Base-by-base conservation (phyloP, 1,284 basidiomycete species). In the Cryptococcus sp. region DNA sequence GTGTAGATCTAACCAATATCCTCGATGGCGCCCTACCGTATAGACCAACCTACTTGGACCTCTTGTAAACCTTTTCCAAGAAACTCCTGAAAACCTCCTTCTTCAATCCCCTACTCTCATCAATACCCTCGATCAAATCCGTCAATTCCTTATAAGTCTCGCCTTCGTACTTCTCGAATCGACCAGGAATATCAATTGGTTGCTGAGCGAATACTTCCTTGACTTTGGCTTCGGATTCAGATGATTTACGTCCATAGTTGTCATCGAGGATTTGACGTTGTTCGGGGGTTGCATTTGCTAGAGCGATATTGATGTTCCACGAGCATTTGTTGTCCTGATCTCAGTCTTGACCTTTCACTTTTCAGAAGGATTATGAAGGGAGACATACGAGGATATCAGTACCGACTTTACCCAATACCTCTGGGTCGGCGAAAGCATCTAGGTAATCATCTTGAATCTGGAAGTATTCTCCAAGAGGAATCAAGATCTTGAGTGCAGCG, bases 381-480 rank as follows among this genome's bases (percentile, higher is more conserved):
- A 61, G 52, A 73, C 85, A 57, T 61, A 90, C 88, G 53, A 96
- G 76, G 67, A 98, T 98, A 75, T 98, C 96, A 19, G 94, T 98
- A 28, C 94, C 96, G 60, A 98, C 84, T 79, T 98, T 98, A 58
- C 94, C 96, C 51, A 98, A 88, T 63, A 88, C 82, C 77, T 93
- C 91, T 0, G 91, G 90, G 2, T 88, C 83, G 11, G 87, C 91
- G 48, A 87, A 87, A 71, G 85, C 96, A 77, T 98, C 94, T 61
- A 98, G 84, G 77, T 87, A 98, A 76, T 98, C 96, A 76, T 98
- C 94, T 76, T 98, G 94, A 46, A 96, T 83, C 78, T 98, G 94
- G 85, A 98, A 98, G 78, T 98, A 98, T 76, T 96, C 92, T 54
- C 96, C 94, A 56, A 98, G 82, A 9, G 90, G 91, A 50, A 98